phyloP scores from a whole-genome alignment of 192 early-diverging fungal genomes.

The Backusella tuberculispora region DNA sequence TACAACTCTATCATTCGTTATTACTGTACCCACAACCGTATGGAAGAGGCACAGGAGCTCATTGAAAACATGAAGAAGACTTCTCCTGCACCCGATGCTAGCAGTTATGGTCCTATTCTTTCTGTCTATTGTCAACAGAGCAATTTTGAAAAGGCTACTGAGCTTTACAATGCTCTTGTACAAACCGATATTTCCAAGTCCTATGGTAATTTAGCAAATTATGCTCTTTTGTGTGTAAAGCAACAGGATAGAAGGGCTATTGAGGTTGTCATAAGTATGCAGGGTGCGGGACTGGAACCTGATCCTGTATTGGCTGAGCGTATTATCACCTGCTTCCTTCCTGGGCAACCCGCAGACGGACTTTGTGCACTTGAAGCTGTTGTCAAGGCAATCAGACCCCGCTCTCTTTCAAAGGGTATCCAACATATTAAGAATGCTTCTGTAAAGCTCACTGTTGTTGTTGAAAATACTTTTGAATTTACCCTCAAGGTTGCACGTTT shows the following conservation, averaged over 20 bases:
- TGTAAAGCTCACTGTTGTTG: constrained; percentile 3
- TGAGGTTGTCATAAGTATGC: constrained; percentile 36
- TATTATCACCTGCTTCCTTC: constrained; percentile 17
- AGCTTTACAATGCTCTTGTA: constrained; percentile 32
- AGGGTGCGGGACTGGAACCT: constrained; percentile 28
- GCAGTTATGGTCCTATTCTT: constrained; percentile 41
- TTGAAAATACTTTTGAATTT: background rate
- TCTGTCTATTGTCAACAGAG: constrained; percentile 25
- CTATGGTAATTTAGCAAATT: constrained; percentile 42
- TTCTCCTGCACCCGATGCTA: constrained; percentile 35
- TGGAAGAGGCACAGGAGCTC: constrained; percentile 30
- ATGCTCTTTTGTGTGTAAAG: constrained; percentile 38
- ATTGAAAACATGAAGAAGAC: constrained; percentile 25
- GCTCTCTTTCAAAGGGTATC: constrained; percentile 25
- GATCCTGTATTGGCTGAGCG: constrained; percentile 31
- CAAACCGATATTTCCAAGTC: constrained; percentile 37
- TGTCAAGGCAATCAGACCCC: constrained; percentile 16
- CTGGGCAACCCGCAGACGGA: constrained; percentile 2
- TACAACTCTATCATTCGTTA: constrained; percentile 44
- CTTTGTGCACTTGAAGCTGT: constrained; percentile 25
- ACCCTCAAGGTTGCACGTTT: constrained; percentile 8
- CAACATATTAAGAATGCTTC: constrained; percentile 21
- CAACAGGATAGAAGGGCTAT: background rate
- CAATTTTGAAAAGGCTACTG: constrained; percentile 22
- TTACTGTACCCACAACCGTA: constrained; percentile 26